Evolutionary conservation across 257 asterid species (phyloP).

Genomic region (Solanum chilense): DNA sequence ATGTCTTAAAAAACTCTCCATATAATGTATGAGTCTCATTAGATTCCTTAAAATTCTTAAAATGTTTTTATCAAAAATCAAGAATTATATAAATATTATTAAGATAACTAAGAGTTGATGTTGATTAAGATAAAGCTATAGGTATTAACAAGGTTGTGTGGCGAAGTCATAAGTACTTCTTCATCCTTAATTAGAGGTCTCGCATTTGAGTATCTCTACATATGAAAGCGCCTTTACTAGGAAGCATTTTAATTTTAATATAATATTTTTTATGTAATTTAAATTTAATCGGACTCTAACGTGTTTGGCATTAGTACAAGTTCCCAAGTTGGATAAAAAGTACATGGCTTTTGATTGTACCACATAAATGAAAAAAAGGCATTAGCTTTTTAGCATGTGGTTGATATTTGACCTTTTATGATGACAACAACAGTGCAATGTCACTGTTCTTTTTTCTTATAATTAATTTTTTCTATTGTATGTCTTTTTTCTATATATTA

Average conservation of each 20-base stretch:
- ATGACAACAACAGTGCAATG: constrained; percentile 2
- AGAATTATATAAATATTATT: neutral
- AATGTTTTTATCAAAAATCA: neutral
- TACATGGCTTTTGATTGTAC: constrained; percentile 12
- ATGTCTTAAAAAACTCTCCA: neutral
- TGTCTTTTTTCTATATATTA: constrained; percentile 2
- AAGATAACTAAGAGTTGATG: neutral
- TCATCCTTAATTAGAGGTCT: too few relatives aligned
- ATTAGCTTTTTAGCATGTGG: constrained; percentile 23
- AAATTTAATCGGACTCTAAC: neutral
- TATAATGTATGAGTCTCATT: neutral
- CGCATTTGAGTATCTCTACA: too few relatives aligned
- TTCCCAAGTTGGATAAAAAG: constrained; percentile 2
- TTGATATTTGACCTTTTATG: constrained; percentile 23
- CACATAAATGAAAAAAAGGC: neutral
- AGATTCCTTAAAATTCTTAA: neutral
- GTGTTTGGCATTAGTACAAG: neutral
- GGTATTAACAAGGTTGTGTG: neutral
- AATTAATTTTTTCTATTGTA: neutral
- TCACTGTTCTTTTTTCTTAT: neutral
- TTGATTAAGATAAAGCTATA: neutral
- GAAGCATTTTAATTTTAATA: too few relatives aligned
- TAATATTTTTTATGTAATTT: too few relatives aligned
- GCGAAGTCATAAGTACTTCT: neutral
- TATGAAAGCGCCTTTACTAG: too few relatives aligned